phyloP scores from a whole-genome alignment of 768 basidiomycete genomes.

The Cyclocybe cylindracea region DNA sequence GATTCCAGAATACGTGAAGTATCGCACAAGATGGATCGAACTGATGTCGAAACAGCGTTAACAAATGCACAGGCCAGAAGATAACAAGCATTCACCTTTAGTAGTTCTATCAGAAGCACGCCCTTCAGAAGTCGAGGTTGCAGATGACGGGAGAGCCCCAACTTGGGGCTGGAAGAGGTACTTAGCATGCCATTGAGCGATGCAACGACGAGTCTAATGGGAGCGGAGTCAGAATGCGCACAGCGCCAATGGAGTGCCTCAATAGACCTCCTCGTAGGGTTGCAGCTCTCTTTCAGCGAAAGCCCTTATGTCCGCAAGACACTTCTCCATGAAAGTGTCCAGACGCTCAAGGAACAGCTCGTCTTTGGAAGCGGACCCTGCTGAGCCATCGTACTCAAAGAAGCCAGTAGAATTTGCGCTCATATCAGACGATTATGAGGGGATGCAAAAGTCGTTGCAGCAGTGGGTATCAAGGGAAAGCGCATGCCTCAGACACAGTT shows the following conservation, averaged over 20 bases:
- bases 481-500: neutral
- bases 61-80: neutral
- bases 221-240: conserved; percentile 24
- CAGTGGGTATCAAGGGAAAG: no score
- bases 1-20: conserved; percentile 57
- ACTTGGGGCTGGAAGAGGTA: conserved; percentile 46
- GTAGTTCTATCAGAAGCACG: neutral
- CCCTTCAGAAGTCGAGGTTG: neutral
- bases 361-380: conserved; percentile 34
- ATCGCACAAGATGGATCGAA: conserved; percentile 45
- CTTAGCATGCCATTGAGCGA: conserved; percentile 67
- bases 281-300: conserved; percentile 63
- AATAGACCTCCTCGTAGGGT: conserved; percentile 59
- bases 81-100: neutral
- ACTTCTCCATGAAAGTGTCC: conserved; percentile 63
- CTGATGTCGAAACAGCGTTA: conserved; percentile 27
- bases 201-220: conserved; percentile 45
- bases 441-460: no score
- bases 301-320: conserved; percentile 52
- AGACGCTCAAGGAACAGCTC: conserved; percentile 64
- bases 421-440: neutral
- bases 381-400: conserved; percentile 32
- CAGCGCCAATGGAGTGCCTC: conserved; percentile 17
- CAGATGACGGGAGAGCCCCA: neutral
- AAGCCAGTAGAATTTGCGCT: conserved; percentile 16